Base-by-base conservation (phyloP, 805 yeast genomes). In the Yarrowia bubula region DNA sequence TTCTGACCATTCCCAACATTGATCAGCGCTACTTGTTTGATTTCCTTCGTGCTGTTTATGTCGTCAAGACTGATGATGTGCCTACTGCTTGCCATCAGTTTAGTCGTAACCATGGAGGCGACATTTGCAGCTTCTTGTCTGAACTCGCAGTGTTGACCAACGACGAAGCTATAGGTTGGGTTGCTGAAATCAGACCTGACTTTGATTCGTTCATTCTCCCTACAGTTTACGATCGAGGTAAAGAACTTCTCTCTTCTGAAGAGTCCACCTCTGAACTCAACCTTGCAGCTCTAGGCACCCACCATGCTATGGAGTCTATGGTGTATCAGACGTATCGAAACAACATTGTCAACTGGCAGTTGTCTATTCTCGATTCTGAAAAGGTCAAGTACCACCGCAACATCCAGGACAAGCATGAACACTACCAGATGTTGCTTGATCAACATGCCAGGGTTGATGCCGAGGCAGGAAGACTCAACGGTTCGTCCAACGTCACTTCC, bases 351-450 rank as follows among this genome's bases (percentile, higher is more conserved):
- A 47, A 64, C 37, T 73, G 75, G 75, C 64, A 65, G 31, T 53
- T 66, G 11, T 70, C 71, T 11, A 71, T 68, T 60, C 53, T 67
- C 68, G 63, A 71, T 72, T 72, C 69, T 38, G 71, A 71, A 72
- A 70, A 48, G 81, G 77, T 62, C 70, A 82, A 80, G 66, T 80
- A 77, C 66, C 80, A 82, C 66, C 78, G 91, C 37, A 80, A 82
- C 61, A 71, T 80, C 2, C 92, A 88, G 70, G 96, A 90, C 73
- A 81, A 79, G 66, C 83, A 81, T 60, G 95, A 87, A 69, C 87
- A 84, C 70, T 73, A 80, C 13, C 78, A 80, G 32, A 83, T 79
- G 66, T 82, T 79, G 69, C 75, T 83, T 3, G 71, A 81, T 0
- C 75, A 77, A 43, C 88, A 86, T 72, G 80, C 81, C 63, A 71